Evolutionary conservation across 1,284 basidiomycete species (phyloP).

Genomic region (Sanghuangporus weigelae): DNA sequence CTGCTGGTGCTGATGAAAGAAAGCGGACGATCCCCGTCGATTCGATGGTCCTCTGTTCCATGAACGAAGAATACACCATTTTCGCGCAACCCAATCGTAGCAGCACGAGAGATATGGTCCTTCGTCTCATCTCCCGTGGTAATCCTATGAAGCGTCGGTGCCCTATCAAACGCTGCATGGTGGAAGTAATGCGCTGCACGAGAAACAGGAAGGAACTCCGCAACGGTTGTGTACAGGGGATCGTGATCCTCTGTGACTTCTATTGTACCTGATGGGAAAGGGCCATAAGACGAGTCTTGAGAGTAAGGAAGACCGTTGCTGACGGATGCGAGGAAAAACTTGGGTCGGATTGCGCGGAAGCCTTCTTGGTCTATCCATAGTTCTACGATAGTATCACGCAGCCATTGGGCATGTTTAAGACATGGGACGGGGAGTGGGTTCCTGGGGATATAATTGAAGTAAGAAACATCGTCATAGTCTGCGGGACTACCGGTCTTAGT

Average conservation of each 20-base stretch:
- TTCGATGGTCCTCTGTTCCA: conserved; percentile 48
- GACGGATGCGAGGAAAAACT: conserved; percentile 49
- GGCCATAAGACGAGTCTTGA: conserved; percentile 22
- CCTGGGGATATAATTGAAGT: background rate
- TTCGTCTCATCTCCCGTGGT: conserved; percentile 56
- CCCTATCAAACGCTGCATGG: conserved; percentile 60
- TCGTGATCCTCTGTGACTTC: conserved; percentile 23
- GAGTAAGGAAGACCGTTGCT: conserved; percentile 30
- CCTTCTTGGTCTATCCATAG: conserved; percentile 79
- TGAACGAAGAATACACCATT: conserved; percentile 71
- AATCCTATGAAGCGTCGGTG: conserved; percentile 62
- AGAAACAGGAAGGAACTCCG: conserved; percentile 57
- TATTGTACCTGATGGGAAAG: background rate
- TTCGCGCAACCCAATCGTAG: conserved; percentile 55
- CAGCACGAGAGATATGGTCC: conserved; percentile 71
- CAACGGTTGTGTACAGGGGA: conserved; percentile 34
- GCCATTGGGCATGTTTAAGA: conserved; percentile 20
- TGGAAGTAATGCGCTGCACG: conserved; percentile 63
- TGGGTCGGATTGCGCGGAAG: conserved; percentile 54
- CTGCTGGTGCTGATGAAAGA: conserved; percentile 22
- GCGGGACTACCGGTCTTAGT: background rate
- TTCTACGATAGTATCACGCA: conserved; percentile 49
- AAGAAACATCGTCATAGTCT: background rate
- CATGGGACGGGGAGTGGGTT: conserved; percentile 7
- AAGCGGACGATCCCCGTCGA: conserved; percentile 7